Percentiles rank a stretch among this genome's conserved stretches.
These are phyloP conservation scores for Evernia prunastri DNA, from an alignment of 495 filamentous ascomycete species.

Conservation along the genomic window DNA sequence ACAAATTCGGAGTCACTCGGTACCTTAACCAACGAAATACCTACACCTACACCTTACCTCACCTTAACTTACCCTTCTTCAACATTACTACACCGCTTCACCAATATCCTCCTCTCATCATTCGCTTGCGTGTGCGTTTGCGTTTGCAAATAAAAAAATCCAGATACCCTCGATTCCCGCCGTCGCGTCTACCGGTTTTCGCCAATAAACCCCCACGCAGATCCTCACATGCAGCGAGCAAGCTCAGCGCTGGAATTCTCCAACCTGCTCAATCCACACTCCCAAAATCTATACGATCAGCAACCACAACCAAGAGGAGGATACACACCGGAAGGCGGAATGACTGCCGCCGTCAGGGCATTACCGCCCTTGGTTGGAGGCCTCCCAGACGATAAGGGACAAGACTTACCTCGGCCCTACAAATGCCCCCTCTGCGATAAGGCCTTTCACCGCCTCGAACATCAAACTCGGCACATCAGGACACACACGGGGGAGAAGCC, in stretches of 20 bases:
- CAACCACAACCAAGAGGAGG: constrained; percentile 18
- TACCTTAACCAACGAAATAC: not conserved
- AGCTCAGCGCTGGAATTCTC: constrained; percentile 68
- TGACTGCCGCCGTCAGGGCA: constrained; percentile 64
- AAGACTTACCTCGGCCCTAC: constrained; percentile 91
- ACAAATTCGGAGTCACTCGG: constrained; percentile 7
- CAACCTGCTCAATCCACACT: constrained; percentile 67
- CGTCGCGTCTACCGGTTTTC: constrained; percentile 16
- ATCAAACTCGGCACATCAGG: constrained; percentile 95
- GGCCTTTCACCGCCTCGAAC: constrained; percentile 96
- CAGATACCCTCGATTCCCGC: constrained; percentile 18
- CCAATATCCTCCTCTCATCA: not conserved
- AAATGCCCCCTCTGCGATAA: constrained; percentile 98
- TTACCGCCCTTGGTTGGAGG: constrained; percentile 62
- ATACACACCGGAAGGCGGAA: constrained; percentile 41
- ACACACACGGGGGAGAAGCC: constrained; percentile 99
- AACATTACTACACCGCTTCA: too few species aligned
- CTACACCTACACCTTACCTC: not conserved
- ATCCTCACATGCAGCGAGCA: constrained; percentile 55
- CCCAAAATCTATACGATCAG: constrained; percentile 17
- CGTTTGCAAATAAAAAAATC: constrained; percentile 7
- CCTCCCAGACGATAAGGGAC: constrained; percentile 51
- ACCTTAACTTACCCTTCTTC: not conserved
- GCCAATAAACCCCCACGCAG: constrained; percentile 20
- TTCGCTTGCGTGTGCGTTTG: constrained; percentile 5